These are phyloP conservation scores for Yamadazyma membranifaciens DNA, from an alignment of 1,139 yeast genomes.

Conservation along the genomic window DNA sequence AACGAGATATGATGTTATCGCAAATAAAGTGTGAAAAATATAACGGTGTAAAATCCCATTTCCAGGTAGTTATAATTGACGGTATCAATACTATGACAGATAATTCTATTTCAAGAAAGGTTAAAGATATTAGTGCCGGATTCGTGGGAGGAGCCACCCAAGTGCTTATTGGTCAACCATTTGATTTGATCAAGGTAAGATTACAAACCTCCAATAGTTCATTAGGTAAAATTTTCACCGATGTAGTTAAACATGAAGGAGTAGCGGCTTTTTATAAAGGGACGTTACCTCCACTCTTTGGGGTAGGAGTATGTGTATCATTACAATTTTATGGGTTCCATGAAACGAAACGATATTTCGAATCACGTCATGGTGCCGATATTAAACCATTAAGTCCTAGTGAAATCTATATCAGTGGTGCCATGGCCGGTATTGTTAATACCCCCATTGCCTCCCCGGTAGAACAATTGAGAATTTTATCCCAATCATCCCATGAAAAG, in stretches of 20 bases:
- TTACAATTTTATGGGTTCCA: slow-evolving; percentile 76
- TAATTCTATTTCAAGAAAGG: slow-evolving; percentile 52
- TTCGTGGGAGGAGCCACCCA: slow-evolving; percentile 61
- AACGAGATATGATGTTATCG: slow-evolving; percentile 6
- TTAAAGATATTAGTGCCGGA: slow-evolving; percentile 58
- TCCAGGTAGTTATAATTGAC: too few relatives aligned
- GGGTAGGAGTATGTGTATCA: slow-evolving; percentile 75
- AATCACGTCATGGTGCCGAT: slow-evolving; percentile 24
- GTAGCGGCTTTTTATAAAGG: slow-evolving; percentile 59
- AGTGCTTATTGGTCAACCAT: slow-evolving; percentile 74
- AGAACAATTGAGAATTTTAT: slow-evolving; percentile 69
- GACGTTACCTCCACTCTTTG: slow-evolving; percentile 45
- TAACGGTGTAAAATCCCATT: too few relatives aligned
- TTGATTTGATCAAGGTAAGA: slow-evolving; percentile 66
- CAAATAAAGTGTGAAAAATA: background rate
- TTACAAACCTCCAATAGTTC: slow-evolving; percentile 50
- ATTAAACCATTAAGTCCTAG: slow-evolving; percentile 48
- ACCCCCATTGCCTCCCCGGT: slow-evolving; percentile 72
- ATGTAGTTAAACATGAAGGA: slow-evolving; percentile 61
- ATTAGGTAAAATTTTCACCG: slow-evolving; percentile 42
- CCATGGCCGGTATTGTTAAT: slow-evolving; percentile 74
- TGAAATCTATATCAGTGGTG: slow-evolving; percentile 72
- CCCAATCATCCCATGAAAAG: slow-evolving; percentile 50
- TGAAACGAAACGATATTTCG: slow-evolving; percentile 65
- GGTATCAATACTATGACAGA: slow-evolving; percentile 30